These are phyloP conservation scores for Phyllostachys edulis DNA, from an alignment of 176 grass and related monocot genomes.

Conservation along the genomic window DNA sequence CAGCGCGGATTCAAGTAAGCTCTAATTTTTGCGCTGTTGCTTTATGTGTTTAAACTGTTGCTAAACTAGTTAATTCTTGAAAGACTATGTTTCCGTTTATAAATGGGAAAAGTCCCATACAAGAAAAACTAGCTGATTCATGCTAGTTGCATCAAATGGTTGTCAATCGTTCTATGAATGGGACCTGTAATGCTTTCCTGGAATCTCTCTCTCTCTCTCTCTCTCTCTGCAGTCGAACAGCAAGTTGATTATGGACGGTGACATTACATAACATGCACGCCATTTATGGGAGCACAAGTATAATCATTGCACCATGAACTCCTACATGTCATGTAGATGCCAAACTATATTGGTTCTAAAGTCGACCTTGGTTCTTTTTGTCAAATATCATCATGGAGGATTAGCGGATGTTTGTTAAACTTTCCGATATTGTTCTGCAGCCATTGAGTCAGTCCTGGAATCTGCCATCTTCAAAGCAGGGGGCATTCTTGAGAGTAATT, in stretches of 20 bases:
- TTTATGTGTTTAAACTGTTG: background rate
- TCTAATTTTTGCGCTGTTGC: background rate
- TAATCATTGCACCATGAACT: background rate
- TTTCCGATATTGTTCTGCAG: constrained; percentile 50
- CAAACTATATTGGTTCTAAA: background rate
- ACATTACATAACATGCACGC: background rate
- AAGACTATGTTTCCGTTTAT: no score
- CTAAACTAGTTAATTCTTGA: background rate
- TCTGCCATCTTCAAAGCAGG: constrained; percentile 91
- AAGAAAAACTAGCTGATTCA: background rate
- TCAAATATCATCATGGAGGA: background rate
- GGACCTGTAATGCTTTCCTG: background rate
- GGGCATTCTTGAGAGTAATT: constrained; percentile 86
- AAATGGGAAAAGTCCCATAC: no score
- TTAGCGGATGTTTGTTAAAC: background rate
- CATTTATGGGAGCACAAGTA: constrained; percentile 1
- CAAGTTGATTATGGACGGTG: background rate
- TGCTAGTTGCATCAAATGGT: background rate
- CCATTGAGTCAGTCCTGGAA: constrained; percentile 85
- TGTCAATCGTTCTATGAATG: background rate
- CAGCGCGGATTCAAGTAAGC: constrained; percentile 67
- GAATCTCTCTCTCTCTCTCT: background rate
- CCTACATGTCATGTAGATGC: background rate
- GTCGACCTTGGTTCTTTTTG: constrained; percentile 12
- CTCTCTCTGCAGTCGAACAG: no score